Evolutionary conservation across 75 land plant genomes (phyloP), one percentile per base, ranked within the genome.

Genomic region (Cryptomeria japonica): DNA sequence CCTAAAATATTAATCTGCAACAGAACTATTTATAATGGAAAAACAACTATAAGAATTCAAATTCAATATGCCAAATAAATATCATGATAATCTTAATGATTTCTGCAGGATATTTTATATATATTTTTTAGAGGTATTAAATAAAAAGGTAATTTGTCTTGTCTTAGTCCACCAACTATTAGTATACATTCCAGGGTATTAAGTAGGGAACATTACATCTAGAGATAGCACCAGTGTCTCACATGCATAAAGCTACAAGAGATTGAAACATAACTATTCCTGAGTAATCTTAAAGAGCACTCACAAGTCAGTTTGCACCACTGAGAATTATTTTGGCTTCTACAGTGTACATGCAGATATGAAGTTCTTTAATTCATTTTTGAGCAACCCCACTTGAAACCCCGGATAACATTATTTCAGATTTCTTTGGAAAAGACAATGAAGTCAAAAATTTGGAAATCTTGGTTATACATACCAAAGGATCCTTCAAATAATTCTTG

Each of bases 401-500:
- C 5, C 47, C 46, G 31, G 10, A 25, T 85, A 86, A 73, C 19
- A 42, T 42, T 76, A 86, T 78, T 72, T 84, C 25, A 32, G 3
- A 87, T 49, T 18, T 31, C 58, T 87, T 84, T 34, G 41, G 39
- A 34, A 88, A 51, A 42, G 88, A 32, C 32, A 49, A n/a, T 44
- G 31, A 82, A 82, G 12, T 44, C 9, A 82, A 82, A 82, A 82
- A 82, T 82, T 34, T 46, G 34, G 32, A 34, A 56, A 85, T 10
- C 32, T 53, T 85, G 86, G n/a, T 25, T 11, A n/a, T 72, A 77
- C 88, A 37, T 93, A 95, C 99, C 97, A 96, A 79, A 13, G 96
- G 90, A 87, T 98, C 95, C 85, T 90, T 96, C 92, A 88, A 85
- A 84, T 98, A 94, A 80, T 97, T 97, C 76, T 89, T 92, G 88